Percentiles rank a stretch among this genome's conserved stretches.
Evolutionary conservation across 345 rosid species (phyloP).

Genomic region (Camelina neglecta): DNA sequence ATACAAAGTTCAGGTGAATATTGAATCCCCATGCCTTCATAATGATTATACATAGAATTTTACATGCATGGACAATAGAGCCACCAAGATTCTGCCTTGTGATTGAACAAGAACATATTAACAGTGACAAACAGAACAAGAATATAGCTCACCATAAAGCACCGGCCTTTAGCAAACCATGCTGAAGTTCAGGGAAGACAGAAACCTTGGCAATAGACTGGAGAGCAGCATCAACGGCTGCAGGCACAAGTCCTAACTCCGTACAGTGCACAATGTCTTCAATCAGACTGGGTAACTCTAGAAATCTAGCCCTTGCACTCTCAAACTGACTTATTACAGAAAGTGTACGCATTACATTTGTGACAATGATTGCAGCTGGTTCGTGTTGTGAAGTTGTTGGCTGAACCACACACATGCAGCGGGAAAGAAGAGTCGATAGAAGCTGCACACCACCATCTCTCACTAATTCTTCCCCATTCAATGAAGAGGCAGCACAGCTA

Average conservation of each 20-base stretch:
- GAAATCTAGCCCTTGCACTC: slow-evolving; percentile 81
- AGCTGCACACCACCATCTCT: slow-evolving; percentile 96
- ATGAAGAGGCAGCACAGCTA: slow-evolving; percentile 95
- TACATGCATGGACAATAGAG: slow-evolving; percentile 18
- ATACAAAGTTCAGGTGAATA: slow-evolving; percentile 5
- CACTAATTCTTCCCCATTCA: slow-evolving; percentile 98
- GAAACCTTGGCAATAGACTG: slow-evolving; percentile 86
- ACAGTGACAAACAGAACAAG: not conserved
- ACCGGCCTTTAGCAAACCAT: slow-evolving; percentile 85
- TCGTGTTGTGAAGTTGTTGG: slow-evolving; percentile 91
- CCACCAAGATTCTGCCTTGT: slow-evolving; percentile 13
- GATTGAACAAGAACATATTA: slow-evolving; percentile 7
- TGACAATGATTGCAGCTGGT: slow-evolving; percentile 90
- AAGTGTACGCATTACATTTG: slow-evolving; percentile 89
- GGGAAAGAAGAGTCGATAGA: slow-evolving; percentile 84
- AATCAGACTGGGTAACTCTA: slow-evolving; percentile 73
- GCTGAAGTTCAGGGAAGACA: slow-evolving; percentile 81
- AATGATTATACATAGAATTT: slow-evolving; percentile 8
- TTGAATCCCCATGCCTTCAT: slow-evolving; percentile 7
- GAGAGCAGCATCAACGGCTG: slow-evolving; percentile 92
- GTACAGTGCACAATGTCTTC: slow-evolving; percentile 94
- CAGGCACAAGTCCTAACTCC: slow-evolving; percentile 92
- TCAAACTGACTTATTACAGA: slow-evolving; percentile 89
- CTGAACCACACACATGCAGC: slow-evolving; percentile 96
- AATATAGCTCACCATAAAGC: slow-evolving; percentile 75